Conservation (phyloP, 164 flowering plant species). For the Piper betle region DNA sequence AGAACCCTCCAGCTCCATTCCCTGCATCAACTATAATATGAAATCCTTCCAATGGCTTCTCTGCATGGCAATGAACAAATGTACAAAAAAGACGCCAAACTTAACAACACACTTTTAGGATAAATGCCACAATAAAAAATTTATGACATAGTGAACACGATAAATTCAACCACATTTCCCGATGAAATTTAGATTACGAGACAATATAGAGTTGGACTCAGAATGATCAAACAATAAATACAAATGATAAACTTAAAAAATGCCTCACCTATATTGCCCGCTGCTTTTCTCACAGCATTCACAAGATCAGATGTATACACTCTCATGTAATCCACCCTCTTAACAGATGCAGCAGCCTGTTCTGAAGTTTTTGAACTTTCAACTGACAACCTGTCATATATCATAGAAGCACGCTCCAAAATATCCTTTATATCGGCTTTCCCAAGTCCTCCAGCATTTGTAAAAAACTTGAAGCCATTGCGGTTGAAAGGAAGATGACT, state of each 20-base stretch:
- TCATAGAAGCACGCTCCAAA: slow-evolving; percentile 70
- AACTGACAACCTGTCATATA: slow-evolving; percentile 35
- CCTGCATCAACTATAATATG: slow-evolving; percentile 98
- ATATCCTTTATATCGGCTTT: slow-evolving; percentile 89
- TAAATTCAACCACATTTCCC: too few relatives aligned
- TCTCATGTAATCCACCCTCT: slow-evolving; percentile 77
- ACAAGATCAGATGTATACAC: slow-evolving; percentile 83
- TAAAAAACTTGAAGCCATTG: slow-evolving; percentile 94
- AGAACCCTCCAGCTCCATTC: slow-evolving; percentile 98
- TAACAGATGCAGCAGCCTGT: slow-evolving; percentile 32
- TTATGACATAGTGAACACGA: too few relatives aligned
- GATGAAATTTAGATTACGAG: too few relatives aligned
- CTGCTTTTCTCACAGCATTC: slow-evolving; percentile 82
- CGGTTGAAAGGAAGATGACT: slow-evolving; percentile 98
- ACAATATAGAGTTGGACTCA: not conserved
- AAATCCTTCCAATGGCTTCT: slow-evolving; percentile 94
- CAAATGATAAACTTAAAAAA: not conserved
- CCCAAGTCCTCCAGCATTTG: slow-evolving; percentile 87
- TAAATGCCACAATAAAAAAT: too few relatives aligned
- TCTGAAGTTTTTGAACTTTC: slow-evolving; percentile 27
- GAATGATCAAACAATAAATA: not conserved
- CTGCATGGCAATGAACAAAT: slow-evolving; percentile 24
- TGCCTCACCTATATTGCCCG: slow-evolving; percentile 56
- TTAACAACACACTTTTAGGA: not conserved
- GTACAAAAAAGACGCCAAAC: not conserved